Conservation (phyloP, 148 eudicot genomes). For the Simmondsia chinensis region DNA sequence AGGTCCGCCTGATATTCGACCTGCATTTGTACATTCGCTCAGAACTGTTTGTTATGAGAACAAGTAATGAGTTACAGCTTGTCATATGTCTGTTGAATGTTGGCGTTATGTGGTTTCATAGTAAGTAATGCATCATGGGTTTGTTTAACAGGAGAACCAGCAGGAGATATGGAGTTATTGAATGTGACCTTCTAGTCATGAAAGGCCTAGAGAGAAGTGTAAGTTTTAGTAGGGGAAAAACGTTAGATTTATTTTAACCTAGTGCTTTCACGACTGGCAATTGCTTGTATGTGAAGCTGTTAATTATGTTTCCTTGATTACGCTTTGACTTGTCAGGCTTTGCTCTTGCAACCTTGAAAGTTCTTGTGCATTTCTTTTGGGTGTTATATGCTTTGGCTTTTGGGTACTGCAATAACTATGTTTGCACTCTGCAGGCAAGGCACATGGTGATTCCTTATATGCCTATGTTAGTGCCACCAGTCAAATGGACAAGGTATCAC, state of each 20-base stretch:
- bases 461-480: constrained; percentile 97
- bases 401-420: not conserved
- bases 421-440: constrained; percentile 56
- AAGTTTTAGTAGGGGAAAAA: constrained; percentile 11
- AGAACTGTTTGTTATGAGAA: constrained; percentile 36
- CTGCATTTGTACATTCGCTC: constrained; percentile 69
- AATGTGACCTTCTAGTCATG: constrained; percentile 68
- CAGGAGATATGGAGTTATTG: constrained; percentile 72
- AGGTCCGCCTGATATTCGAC: constrained; percentile 70
- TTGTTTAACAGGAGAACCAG: constrained; percentile 36
- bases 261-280: not conserved
- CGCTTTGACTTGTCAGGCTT: not conserved
- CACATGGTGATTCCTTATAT: constrained; percentile 95
- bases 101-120: constrained; percentile 2
- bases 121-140: constrained; percentile 4
- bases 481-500: constrained; percentile 82
- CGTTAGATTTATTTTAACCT: not conserved
- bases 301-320: not conserved
- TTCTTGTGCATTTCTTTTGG: constrained; percentile 2
- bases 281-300: not conserved
- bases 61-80: constrained; percentile 29
- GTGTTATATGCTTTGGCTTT: not conserved
- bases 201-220: constrained; percentile 85
- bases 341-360: constrained; percentile 2
- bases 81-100: not conserved